Evolutionary conservation across 257 asterid genomes (phyloP).

Genomic region (Petunia secreta): DNA sequence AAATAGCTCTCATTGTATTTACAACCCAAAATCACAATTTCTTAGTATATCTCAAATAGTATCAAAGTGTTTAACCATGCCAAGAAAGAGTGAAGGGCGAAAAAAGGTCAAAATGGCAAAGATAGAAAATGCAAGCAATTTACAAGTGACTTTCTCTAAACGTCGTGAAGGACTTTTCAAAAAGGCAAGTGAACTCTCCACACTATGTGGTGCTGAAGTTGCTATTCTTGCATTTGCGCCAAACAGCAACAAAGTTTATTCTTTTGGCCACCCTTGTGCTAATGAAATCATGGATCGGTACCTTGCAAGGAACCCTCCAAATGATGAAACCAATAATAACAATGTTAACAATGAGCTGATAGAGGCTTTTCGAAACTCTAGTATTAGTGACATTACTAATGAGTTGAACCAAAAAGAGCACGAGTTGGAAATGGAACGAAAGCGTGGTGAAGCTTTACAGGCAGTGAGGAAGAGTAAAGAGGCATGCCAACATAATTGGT

Average conservation of each 20-base stretch:
- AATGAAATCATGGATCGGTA: conserved; percentile 36
- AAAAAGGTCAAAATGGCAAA: conserved; percentile 62
- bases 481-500: conserved; percentile 27
- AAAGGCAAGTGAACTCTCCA: conserved; percentile 74
- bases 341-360: conserved; percentile 26
- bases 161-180: conserved; percentile 64
- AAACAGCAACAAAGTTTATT: conserved; percentile 39
- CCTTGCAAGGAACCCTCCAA: background rate
- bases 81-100: conserved; percentile 41
- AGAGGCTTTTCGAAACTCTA: conserved; percentile 50
- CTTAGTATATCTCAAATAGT: too few species aligned
- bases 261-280: conserved; percentile 61
- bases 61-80: background rate
- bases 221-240: conserved; percentile 59
- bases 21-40: background rate
- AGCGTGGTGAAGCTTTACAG: conserved; percentile 29
- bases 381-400: conserved; percentile 41
- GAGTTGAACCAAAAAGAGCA: conserved; percentile 41
- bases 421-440: conserved; percentile 35
- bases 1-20: background rate
- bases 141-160: conserved; percentile 67
- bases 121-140: conserved; percentile 49
- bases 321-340: background rate
- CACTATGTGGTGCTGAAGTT: conserved; percentile 50
- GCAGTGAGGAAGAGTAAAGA: conserved; percentile 16